Evolutionary conservation across 2,329 filamentous ascomycete genomes (phyloP).

Genomic region (Shiraia bambusicola): DNA sequence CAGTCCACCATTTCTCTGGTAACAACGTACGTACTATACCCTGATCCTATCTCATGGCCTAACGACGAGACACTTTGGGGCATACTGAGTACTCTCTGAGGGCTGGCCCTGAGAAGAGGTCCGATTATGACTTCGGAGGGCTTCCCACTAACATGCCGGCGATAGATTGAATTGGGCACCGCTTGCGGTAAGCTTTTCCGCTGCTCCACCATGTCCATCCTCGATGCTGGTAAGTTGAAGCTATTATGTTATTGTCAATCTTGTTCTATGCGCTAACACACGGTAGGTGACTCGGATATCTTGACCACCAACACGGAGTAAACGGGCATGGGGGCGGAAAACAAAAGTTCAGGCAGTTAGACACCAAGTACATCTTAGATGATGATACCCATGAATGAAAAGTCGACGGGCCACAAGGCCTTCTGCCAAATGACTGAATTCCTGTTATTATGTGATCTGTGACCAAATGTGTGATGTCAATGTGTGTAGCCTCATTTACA

Average conservation of each 20-base stretch:
- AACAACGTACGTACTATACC: constrained; percentile 83
- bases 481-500: constrained; percentile 5
- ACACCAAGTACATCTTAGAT: constrained; percentile 20
- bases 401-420: constrained; percentile 22
- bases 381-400: constrained; percentile 34
- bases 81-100: constrained; percentile 42
- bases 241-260: not conserved
- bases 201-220: constrained; percentile 94
- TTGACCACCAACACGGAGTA: constrained; percentile 66
- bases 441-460: constrained; percentile 7
- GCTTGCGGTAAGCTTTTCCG: constrained; percentile 99
- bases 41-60: constrained; percentile 40
- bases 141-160: constrained; percentile 60
- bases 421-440: constrained; percentile 2
- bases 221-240: constrained; percentile 72
- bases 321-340: constrained; percentile 9
- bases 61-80: constrained; percentile 37
- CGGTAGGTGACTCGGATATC: constrained; percentile 78
- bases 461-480: not conserved
- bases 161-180: constrained; percentile 95
- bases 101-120: constrained; percentile 88
- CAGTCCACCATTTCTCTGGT: constrained; percentile 93
- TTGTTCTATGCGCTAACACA: constrained; percentile 21
- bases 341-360: constrained; percentile 19
- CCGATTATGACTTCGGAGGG: constrained; percentile 83